These are phyloP conservation scores for Bothriochloa decipiens DNA, from an alignment of 176 grass and related monocot genomes.

Conservation along the genomic window DNA sequence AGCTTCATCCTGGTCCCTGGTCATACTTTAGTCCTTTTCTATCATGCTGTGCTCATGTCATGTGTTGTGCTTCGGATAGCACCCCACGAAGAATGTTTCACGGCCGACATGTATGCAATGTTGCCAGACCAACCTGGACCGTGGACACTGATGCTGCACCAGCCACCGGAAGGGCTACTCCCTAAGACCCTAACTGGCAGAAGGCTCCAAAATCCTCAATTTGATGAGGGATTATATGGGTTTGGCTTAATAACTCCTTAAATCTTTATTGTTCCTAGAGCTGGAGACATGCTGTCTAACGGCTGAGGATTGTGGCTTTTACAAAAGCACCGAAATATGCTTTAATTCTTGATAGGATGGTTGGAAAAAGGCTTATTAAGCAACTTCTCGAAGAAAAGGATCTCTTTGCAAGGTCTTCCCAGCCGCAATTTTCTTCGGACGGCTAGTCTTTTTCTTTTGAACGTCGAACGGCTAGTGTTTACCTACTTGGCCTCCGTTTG, in stretches of 20 bases:
- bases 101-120: slow-evolving; percentile 16
- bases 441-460: neutral
- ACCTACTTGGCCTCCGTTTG: too few species aligned
- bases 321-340: neutral
- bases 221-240: neutral
- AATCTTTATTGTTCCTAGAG: neutral
- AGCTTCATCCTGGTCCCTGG: neutral
- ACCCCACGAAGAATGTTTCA: neutral
- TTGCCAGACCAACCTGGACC: neutral
- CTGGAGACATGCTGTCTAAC: too few species aligned
- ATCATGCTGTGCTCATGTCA: neutral
- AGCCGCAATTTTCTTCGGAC: neutral
- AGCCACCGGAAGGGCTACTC: slow-evolving; percentile 16
- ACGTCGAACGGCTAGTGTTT: neutral
- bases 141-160: slow-evolving; percentile 31
- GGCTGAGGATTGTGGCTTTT: too few species aligned
- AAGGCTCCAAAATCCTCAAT: slow-evolving; percentile 35
- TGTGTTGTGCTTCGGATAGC: neutral
- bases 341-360: slow-evolving; percentile 19
- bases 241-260: neutral
- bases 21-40: slow-evolving; percentile 38
- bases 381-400: neutral
- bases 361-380: neutral
- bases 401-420: neutral
- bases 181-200: neutral